Evolutionary conservation across 129 eudicot genomes (phyloP), one percentile per base, ranked within the genome.

Genomic region (Saposhnikovia divaricata): DNA sequence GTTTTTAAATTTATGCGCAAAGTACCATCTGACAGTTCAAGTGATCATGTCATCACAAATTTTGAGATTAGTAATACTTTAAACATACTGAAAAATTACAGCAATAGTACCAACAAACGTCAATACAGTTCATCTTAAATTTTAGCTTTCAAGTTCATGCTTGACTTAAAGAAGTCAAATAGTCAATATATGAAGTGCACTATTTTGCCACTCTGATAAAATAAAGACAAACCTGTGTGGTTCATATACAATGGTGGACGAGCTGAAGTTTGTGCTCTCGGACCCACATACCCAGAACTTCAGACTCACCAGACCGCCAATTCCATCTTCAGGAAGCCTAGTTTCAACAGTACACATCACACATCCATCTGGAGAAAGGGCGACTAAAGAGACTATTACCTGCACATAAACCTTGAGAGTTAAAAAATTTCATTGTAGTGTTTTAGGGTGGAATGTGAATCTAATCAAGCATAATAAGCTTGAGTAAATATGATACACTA

Each of bases 331-430:
- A 77, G 97, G 80, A 57, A 90, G 80, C 85, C 95, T 86, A 42
- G 86, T 95, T 89, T 95, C 99, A 71, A 89, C 93, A 21, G 99
- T 95, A 81, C 91, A 74, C 99, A 95, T 89, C 78, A 86, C 82
- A 80, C 89, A 89, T 74, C 99, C 99, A 78, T 92, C 99, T 28
- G 51, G 84, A 51, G 99, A 95, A 78, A 95, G 90, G 45, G 95
- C 86, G 65, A 92, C 91, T 85, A 89, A 79, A 84, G 85, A 89
- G 84, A 95, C 89, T 65, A 89, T 57, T 74, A 92, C 87, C 99
- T 95, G 91, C 85, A 83, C 9, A 74, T 51, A 55, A 65, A 79
- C 76, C 31, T 73, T 21, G 59, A 61, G 75, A 44, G 50, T 77
- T 77, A 31, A 9, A 65, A 43, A 23, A 11, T 3, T 31, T 48